Base-by-base conservation (phyloP, 1,284 basidiomycete species). In the Ceratobasidium sp. region DNA sequence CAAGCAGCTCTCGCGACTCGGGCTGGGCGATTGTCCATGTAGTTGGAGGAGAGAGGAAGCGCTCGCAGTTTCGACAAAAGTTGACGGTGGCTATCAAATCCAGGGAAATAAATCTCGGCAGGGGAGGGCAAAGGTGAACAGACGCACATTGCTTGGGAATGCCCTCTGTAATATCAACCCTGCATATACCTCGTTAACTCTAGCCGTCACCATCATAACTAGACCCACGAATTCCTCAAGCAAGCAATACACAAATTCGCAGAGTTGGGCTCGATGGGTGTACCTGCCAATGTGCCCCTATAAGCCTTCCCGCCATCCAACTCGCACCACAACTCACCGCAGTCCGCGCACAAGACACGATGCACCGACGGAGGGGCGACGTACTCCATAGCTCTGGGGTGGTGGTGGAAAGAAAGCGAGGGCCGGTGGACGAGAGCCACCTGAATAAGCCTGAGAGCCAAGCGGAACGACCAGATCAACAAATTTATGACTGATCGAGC, bases 171-270 rank as follows among this genome's bases (percentile, higher is more conserved):
- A 99, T 98, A 82, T 99, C 97, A 77, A 98, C 91, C 29, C 92
- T 93, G 79, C 31, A 69, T 72, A 75, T 34, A 59, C 56, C 31
- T 59, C 37, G 34, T 59, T 19, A 59, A 19, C 34, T 22, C n/a
- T 39, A 11, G 5, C 14, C 2, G 4, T 11, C 56, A 39, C 8
- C 8, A 9, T 16, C 8, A 81, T 19, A 54, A 80, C 80, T 59
- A 48, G 46, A 83, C 89, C 78, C 80, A 90, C 89, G 92, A 91
- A 86, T 96, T 97, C 76, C 94, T 84, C 69, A 98, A 84, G 81
- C 95, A 97, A 69, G 89, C 90, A n/a, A 96, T 92, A 83, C 97
- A 98, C 54, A 98, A 86, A 85, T 98, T 98, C 68, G 97, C 96
- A 77, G 94, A 95, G 83, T 98, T 98, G 41, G 97, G 94, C 64